Evolutionary conservation across 768 basidiomycete species (phyloP).

Genomic region (Lactarius pseudohatsudake): DNA sequence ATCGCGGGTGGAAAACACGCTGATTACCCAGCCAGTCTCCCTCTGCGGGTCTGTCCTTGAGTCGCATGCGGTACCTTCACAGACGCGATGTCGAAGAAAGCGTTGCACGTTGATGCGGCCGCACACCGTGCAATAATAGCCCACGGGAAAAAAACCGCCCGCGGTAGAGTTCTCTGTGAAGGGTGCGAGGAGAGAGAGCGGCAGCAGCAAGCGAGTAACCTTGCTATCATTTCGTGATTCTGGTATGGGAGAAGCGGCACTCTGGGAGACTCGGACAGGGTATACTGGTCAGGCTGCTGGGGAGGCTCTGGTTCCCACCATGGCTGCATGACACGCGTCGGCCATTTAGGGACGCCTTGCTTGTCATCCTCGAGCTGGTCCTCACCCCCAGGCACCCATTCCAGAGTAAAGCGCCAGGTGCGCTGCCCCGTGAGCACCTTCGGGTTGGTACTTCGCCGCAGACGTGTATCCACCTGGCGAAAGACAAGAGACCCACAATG

Average conservation of each 20-base stretch:
- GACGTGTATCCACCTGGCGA: slow-evolving; percentile 18
- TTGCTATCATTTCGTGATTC: background rate
- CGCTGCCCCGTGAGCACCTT: background rate
- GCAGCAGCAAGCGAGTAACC: slow-evolving; percentile 13
- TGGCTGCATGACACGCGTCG: slow-evolving; percentile 4
- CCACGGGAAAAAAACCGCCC: slow-evolving; percentile 21
- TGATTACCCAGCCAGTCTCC: slow-evolving; percentile 22
- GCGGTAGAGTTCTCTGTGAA: slow-evolving; percentile 25
- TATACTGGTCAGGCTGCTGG: background rate
- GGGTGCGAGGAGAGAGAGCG: slow-evolving; percentile 27
- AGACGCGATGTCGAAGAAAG: slow-evolving; percentile 25
- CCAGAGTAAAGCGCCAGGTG: slow-evolving; percentile 22
- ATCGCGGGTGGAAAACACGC: slow-evolving; percentile 18
- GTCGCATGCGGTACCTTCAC: slow-evolving; percentile 10
- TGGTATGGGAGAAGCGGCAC: background rate
- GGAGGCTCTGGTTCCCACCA: slow-evolving; percentile 26
- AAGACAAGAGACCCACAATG: slow-evolving; percentile 8
- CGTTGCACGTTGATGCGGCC: slow-evolving; percentile 28
- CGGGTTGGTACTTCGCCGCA: background rate
- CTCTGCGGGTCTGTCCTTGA: background rate
- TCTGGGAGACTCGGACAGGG: background rate
- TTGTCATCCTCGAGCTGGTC: slow-evolving; percentile 21
- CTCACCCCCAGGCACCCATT: slow-evolving; percentile 29
- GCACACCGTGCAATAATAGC: slow-evolving; percentile 24
- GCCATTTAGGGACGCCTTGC: slow-evolving; percentile 14